Percentiles rank a stretch among this genome's conserved stretches.
Conservation (phyloP, 2,329 filamentous ascomycete genomes). For the Fusarium sp. region DNA sequence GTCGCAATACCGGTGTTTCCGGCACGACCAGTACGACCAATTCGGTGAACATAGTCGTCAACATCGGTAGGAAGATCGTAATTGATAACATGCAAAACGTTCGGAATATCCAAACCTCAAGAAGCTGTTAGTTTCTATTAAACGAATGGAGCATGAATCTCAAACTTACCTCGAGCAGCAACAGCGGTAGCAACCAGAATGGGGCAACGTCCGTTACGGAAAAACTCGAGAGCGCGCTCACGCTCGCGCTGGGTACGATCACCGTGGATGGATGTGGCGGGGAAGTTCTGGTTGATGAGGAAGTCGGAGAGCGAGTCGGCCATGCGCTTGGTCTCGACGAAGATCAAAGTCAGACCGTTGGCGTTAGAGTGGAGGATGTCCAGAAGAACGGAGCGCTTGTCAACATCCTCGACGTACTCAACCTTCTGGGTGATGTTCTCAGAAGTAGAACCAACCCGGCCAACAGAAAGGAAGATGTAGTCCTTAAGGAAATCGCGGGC, state of each 20-base stretch:
- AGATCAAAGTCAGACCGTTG: slow-evolving; percentile 91
- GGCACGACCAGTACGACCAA: slow-evolving; percentile 99
- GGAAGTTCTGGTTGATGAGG: slow-evolving; percentile 98
- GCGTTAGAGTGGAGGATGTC: slow-evolving; percentile 97
- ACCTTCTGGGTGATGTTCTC: slow-evolving; percentile 99
- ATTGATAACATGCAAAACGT: slow-evolving; percentile 98
- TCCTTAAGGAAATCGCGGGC: slow-evolving; percentile 99
- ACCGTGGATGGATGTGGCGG: slow-evolving; percentile 97
- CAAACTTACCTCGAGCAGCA: slow-evolving; percentile 71
- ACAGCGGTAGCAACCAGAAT: slow-evolving; percentile 98
- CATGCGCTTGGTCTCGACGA: slow-evolving; percentile 99
- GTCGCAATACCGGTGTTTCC: slow-evolving; percentile 99
- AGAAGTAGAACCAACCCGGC: slow-evolving; percentile 98
- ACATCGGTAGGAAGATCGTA: slow-evolving; percentile 99
- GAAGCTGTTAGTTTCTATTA: fast-evolving
- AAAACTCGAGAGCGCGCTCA: slow-evolving; percentile 97
- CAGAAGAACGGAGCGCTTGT: slow-evolving; percentile 97
- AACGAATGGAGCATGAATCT: neutral
- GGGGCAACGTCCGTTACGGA: slow-evolving; percentile 94
- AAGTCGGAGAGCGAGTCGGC: slow-evolving; percentile 98
- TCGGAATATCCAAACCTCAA: slow-evolving; percentile 89
- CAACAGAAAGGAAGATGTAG: slow-evolving; percentile 98
- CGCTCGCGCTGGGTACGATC: slow-evolving; percentile 99
- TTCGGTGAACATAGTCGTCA: slow-evolving; percentile 98
- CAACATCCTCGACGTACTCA: slow-evolving; percentile 94